phyloP scores from a whole-genome alignment of 2,329 filamentous ascomycete species.

The Colletotrichum sp. region DNA sequence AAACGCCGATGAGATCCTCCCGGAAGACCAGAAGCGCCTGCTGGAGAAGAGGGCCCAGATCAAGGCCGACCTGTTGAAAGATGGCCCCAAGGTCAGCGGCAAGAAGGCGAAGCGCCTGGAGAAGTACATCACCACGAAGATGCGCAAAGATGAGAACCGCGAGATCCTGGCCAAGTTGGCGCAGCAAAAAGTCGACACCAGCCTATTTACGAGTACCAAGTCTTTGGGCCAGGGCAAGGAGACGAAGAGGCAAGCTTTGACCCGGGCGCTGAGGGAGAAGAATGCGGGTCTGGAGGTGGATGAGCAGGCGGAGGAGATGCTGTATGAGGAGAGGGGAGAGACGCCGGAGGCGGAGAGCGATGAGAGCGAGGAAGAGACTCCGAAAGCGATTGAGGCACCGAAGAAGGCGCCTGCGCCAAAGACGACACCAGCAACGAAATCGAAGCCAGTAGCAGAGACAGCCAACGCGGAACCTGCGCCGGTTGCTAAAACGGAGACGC shows the following conservation, averaged over 20 bases:
- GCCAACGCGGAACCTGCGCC: neutral
- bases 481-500: neutral
- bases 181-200: constrained; percentile 80
- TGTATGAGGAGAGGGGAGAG: constrained; percentile 50
- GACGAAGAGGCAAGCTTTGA: constrained; percentile 73
- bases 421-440: constrained; percentile 1
- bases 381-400: constrained; percentile 16
- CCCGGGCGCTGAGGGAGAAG: constrained; percentile 67
- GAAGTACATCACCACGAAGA: constrained; percentile 83
- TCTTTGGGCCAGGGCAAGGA: constrained; percentile 75
- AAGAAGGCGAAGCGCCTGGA: constrained; percentile 72
- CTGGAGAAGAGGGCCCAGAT: constrained; percentile 61
- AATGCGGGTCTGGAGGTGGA: constrained; percentile 65
- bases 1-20: constrained; percentile 60
- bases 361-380: constrained; percentile 29
- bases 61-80: constrained; percentile 56
- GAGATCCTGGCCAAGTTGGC: constrained; percentile 85
- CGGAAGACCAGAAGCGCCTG: constrained; percentile 49
- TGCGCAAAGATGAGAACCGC: constrained; percentile 91
- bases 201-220: constrained; percentile 77
- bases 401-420: neutral
- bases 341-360: constrained; percentile 33
- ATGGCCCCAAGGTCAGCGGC: constrained; percentile 61
- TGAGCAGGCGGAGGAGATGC: constrained; percentile 57
- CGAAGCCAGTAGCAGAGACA: neutral